Percentiles rank a stretch among this genome's conserved stretches.
phyloP scores from a whole-genome alignment of 257 asterid species.

The Verbascum thapsus region DNA sequence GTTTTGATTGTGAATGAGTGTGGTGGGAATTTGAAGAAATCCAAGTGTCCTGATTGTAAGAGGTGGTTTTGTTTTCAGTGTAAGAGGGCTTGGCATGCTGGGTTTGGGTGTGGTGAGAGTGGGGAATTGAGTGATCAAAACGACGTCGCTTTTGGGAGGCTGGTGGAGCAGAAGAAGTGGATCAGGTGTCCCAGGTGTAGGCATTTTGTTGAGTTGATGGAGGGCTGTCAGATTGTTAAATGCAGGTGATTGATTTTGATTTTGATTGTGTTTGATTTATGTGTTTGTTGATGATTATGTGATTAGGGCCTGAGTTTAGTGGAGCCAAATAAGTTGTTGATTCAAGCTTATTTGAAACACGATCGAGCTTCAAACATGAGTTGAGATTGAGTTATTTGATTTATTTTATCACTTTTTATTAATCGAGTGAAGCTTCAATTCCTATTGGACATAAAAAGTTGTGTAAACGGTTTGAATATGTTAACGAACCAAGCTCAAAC shows the following conservation, averaged over 20 bases:
- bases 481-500: no score
- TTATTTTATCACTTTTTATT: no score
- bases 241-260: slow-evolving; percentile 53
- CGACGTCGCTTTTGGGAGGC: slow-evolving; percentile 57
- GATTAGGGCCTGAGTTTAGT: not conserved
- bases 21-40: slow-evolving; percentile 50
- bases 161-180: slow-evolving; percentile 59
- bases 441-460: no score
- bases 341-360: no score
- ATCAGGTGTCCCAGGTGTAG: slow-evolving; percentile 69
- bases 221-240: slow-evolving; percentile 54
- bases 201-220: slow-evolving; percentile 58
- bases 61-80: slow-evolving; percentile 59
- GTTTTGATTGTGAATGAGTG: slow-evolving; percentile 69
- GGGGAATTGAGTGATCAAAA: slow-evolving; percentile 45
- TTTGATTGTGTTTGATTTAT: not conserved
- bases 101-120: slow-evolving; percentile 60
- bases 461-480: no score
- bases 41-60: slow-evolving; percentile 63
- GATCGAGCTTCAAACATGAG: no score
- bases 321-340: no score
- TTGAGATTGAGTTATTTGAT: no score
- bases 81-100: slow-evolving; percentile 56
- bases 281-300: not conserved
- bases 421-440: no score